These are phyloP conservation scores for Phytophthora pisi DNA, from an alignment of 352 stramenopile species.

Conservation along the genomic window DNA sequence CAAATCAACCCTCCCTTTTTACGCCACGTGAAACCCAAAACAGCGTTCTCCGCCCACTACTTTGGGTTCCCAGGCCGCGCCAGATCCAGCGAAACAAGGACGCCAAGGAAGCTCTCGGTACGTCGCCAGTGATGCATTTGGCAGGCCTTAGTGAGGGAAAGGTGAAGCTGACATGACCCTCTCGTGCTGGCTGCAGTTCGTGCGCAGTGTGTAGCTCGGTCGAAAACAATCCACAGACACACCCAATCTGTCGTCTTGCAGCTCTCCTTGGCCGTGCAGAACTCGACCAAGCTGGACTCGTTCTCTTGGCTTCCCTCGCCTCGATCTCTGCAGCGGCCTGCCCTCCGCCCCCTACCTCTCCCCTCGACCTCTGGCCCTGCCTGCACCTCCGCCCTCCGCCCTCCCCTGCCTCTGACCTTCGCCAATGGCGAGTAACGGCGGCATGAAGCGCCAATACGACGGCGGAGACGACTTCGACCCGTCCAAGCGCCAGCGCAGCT, in stretches of 20 bases:
- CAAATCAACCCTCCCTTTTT: neutral
- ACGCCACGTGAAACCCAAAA: neutral
- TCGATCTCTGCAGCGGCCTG: slow-evolving; percentile 7
- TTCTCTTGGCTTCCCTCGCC: neutral
- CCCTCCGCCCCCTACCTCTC: neutral
- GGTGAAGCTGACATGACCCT: slow-evolving; percentile 3
- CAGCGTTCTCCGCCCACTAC: neutral
- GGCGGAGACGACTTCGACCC: slow-evolving; percentile 32
- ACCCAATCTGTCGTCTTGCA: slow-evolving; percentile 17
- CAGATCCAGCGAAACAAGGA: neutral
- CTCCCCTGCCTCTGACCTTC: neutral
- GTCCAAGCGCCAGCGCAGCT: slow-evolving; percentile 46
- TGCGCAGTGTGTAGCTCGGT: slow-evolving; percentile 11
- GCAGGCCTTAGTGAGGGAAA: neutral
- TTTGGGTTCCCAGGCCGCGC: neutral
- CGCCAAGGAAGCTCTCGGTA: slow-evolving; percentile 13
- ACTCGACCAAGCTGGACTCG: no score
- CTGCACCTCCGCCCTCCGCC: neutral
- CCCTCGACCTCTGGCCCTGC: slow-evolving; percentile 5
- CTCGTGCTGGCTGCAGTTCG: slow-evolving; percentile 3
- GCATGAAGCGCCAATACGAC: slow-evolving; percentile 56
- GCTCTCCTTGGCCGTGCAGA: no score
- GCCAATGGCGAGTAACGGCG: slow-evolving; percentile 26
- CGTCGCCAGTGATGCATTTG: slow-evolving; percentile 19
- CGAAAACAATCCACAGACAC: slow-evolving; percentile 27